phyloP scores from a whole-genome alignment of 352 stramenopile genomes.

The Phytophthora chlamydospora region DNA sequence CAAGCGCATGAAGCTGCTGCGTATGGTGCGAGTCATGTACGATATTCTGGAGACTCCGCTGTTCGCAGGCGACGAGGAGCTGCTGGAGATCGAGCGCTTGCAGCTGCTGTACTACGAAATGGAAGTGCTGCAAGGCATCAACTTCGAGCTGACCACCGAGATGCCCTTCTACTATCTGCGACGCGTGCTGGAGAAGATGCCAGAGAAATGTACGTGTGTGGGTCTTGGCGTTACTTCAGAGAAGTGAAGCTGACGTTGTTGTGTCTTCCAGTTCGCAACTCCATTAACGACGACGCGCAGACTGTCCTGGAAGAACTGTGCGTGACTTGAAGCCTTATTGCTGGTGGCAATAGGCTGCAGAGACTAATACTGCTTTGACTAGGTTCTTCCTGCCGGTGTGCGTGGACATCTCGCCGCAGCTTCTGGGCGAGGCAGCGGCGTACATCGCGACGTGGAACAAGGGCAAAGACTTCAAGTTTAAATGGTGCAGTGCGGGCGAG shows the following conservation, averaged over 20 bases:
- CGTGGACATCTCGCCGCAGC: constrained; percentile 52
- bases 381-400: constrained; percentile 79
- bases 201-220: constrained; percentile 63
- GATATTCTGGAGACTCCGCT: constrained; percentile 80
- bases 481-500: constrained; percentile 65
- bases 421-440: constrained; percentile 74
- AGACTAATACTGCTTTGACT: constrained; percentile 2
- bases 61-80: constrained; percentile 75
- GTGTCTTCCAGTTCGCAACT: constrained; percentile 46
- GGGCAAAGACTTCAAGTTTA: constrained; percentile 80
- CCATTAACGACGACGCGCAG: constrained; percentile 57
- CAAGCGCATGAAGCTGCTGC: constrained; percentile 88
- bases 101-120: constrained; percentile 89
- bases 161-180: constrained; percentile 81
- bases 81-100: constrained; percentile 87
- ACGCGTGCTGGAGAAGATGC: constrained; percentile 67
- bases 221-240: constrained; percentile 2
- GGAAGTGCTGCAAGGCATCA: constrained; percentile 80
- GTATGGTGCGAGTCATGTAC: constrained; percentile 88
- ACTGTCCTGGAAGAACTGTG: constrained; percentile 74
- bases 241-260: constrained; percentile 1
- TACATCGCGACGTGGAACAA: constrained; percentile 81
- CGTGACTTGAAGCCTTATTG: constrained; percentile 11
- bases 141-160: constrained; percentile 82
- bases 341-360: too few relatives aligned